Percentiles rank a stretch among this genome's conserved stretches.
phyloP scores from a whole-genome alignment of 2,329 filamentous ascomycete species.

The Hypoxylon rubiginosum region DNA sequence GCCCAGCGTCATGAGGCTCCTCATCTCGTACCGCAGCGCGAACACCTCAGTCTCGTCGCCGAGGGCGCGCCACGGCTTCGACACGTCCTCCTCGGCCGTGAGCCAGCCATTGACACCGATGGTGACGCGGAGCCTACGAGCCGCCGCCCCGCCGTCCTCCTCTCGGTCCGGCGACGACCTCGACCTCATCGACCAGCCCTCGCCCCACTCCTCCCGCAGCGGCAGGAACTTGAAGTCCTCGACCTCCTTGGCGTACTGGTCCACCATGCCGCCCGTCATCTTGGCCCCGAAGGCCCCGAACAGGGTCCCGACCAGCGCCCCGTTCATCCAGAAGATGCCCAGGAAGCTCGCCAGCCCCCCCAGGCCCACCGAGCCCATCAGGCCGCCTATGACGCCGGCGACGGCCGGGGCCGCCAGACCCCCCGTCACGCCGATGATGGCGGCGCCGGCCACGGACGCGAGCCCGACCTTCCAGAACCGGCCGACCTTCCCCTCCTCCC shows the following conservation, averaged over 20 bases:
- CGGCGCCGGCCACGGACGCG: slow-evolving; percentile 88
- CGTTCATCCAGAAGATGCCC: slow-evolving; percentile 87
- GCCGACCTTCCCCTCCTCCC: slow-evolving; percentile 76
- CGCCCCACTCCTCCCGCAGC: slow-evolving; percentile 65
- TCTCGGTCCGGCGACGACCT: too few relatives aligned
- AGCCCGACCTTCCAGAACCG: slow-evolving; percentile 92
- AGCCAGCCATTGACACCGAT: slow-evolving; percentile 93
- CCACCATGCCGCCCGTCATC: slow-evolving; percentile 85
- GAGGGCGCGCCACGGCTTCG: slow-evolving; percentile 83
- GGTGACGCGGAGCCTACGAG: slow-evolving; percentile 77
- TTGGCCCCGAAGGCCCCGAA: slow-evolving; percentile 92
- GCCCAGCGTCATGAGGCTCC: slow-evolving; percentile 81
- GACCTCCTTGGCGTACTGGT: slow-evolving; percentile 87
- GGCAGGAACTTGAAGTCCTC: slow-evolving; percentile 86
- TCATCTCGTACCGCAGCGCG: slow-evolving; percentile 85
- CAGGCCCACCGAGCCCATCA: slow-evolving; percentile 87
- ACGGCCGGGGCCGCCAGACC: slow-evolving; percentile 91
- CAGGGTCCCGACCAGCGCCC: slow-evolving; percentile 85
- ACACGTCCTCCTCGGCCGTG: slow-evolving; percentile 78
- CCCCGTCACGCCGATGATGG: slow-evolving; percentile 90
- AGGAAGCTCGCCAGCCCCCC: slow-evolving; percentile 89
- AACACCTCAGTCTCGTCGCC: slow-evolving; percentile 82
- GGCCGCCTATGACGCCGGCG: slow-evolving; percentile 84
- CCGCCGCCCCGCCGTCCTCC: slow-evolving; percentile 43
- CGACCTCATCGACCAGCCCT: slow-evolving; percentile 48